Conservation (phyloP, 345 rosid genomes). For the Salix purpurea region DNA sequence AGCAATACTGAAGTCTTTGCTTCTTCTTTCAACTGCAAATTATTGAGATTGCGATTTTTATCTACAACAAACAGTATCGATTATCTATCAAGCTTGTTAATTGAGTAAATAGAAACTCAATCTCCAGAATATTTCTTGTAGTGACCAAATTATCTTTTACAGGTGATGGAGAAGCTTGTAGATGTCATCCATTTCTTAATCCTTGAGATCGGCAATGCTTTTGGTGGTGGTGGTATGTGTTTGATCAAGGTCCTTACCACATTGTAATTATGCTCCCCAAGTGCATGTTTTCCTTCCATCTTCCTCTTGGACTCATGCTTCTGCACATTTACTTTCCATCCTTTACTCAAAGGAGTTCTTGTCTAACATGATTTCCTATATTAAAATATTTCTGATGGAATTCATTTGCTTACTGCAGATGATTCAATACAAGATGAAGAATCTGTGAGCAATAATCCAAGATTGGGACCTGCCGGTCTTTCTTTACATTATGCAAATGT, state of each 20-base stretch:
- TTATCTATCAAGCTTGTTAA: not conserved
- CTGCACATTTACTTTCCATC: not conserved
- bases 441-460: constrained; percentile 21
- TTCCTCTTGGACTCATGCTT: not conserved
- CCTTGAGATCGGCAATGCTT: constrained; percentile 20
- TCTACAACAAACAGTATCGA: not conserved
- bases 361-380: not conserved
- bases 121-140: not conserved
- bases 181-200: constrained; percentile 30
- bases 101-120: not conserved
- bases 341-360: not conserved
- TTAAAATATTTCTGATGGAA: not conserved
- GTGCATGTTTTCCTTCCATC: not conserved
- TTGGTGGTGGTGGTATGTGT: constrained; percentile 24
- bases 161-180: constrained; percentile 34
- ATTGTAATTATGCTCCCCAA: not conserved
- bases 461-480: constrained; percentile 80
- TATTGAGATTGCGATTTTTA: not conserved
- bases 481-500: constrained; percentile 83
- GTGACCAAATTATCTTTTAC: not conserved
- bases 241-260: not conserved
- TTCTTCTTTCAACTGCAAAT: not conserved
- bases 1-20: not conserved
- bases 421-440: not conserved
- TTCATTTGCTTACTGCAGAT: constrained; percentile 11